Percentiles rank a stretch among this genome's conserved stretches.
These are phyloP conservation scores for Vigna reflexopilosa DNA, from an alignment of 306 rosid species.

Conservation along the genomic window DNA sequence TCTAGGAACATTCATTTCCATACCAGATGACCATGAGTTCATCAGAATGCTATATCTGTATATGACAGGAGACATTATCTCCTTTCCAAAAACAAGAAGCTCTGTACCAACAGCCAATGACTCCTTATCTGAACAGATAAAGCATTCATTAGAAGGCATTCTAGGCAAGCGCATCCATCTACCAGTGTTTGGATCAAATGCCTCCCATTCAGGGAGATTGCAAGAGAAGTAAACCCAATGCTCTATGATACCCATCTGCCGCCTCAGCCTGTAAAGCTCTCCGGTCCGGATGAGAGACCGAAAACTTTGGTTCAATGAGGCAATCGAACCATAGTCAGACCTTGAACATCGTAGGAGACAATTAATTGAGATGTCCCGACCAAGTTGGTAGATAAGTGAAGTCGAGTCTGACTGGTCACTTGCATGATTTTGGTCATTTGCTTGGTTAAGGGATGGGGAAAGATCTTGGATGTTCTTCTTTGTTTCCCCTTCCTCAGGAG, in stretches of 20 bases:
- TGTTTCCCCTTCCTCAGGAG: slow-evolving; percentile 33
- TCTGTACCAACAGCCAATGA: slow-evolving; percentile 83
- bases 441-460: slow-evolving; percentile 39
- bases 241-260: slow-evolving; percentile 61
- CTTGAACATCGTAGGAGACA: slow-evolving; percentile 73
- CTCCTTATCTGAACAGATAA: slow-evolving; percentile 77
- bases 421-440: slow-evolving; percentile 41
- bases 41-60: slow-evolving; percentile 72
- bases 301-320: slow-evolving; percentile 60
- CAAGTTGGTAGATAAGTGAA: slow-evolving; percentile 64
- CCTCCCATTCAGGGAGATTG: slow-evolving; percentile 78
- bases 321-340: slow-evolving; percentile 69
- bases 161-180: slow-evolving; percentile 73
- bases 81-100: slow-evolving; percentile 86
- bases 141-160: slow-evolving; percentile 73
- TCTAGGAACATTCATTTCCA: slow-evolving; percentile 69
- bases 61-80: slow-evolving; percentile 61
- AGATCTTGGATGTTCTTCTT: slow-evolving; percentile 39
- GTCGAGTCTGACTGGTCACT: slow-evolving; percentile 57
- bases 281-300: slow-evolving; percentile 62
- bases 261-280: slow-evolving; percentile 68
- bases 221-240: slow-evolving; percentile 90
- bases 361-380: slow-evolving; percentile 65
- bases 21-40: slow-evolving; percentile 67
- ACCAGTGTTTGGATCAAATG: slow-evolving; percentile 61